Evolutionary conservation across 2,329 filamentous ascomycete genomes (phyloP).

Genomic region (Dactylellina cionopaga): DNA sequence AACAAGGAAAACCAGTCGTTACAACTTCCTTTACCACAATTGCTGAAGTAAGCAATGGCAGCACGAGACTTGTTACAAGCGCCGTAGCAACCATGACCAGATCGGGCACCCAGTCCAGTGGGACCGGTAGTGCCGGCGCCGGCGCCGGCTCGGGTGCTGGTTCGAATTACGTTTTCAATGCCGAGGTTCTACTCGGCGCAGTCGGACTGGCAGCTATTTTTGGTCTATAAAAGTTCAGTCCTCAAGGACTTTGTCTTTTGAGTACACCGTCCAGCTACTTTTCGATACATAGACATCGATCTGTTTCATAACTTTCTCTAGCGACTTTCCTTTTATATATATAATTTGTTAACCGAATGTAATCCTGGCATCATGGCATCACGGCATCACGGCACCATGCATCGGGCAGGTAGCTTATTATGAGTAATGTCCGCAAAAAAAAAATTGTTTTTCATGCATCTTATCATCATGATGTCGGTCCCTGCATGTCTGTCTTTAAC

Average conservation of each 20-base stretch:
- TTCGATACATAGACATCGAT: slow-evolving; percentile 20
- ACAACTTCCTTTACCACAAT: slow-evolving; percentile 40
- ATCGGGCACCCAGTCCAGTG: neutral
- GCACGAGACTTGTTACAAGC: slow-evolving; percentile 38
- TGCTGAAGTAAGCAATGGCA: slow-evolving; percentile 36
- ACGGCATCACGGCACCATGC: too few species aligned
- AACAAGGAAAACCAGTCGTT: slow-evolving; percentile 32
- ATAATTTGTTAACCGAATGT: neutral
- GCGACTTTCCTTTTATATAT: slow-evolving; percentile 6
- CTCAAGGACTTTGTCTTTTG: neutral
- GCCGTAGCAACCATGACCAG: slow-evolving; percentile 37
- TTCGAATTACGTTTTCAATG: slow-evolving; percentile 24
- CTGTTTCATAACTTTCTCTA: slow-evolving; percentile 1
- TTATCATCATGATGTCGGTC: slow-evolving; percentile 21
- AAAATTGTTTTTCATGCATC: slow-evolving; percentile 6
- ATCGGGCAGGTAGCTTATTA: slow-evolving; percentile 19
- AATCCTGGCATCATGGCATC: too few species aligned
- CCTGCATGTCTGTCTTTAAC: slow-evolving; percentile 25
- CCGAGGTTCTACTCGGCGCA: slow-evolving; percentile 35
- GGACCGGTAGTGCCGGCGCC: too few species aligned
- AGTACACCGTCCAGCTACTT: too few species aligned
- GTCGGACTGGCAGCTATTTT: slow-evolving; percentile 34
- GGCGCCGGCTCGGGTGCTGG: slow-evolving; percentile 16
- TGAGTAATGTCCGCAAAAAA: too few species aligned
- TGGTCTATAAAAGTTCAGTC: slow-evolving; percentile 21